Evolutionary conservation across 768 basidiomycete species (phyloP), one percentile per base, ranked within the genome.

Genomic region (Pleurotus giganteus): DNA sequence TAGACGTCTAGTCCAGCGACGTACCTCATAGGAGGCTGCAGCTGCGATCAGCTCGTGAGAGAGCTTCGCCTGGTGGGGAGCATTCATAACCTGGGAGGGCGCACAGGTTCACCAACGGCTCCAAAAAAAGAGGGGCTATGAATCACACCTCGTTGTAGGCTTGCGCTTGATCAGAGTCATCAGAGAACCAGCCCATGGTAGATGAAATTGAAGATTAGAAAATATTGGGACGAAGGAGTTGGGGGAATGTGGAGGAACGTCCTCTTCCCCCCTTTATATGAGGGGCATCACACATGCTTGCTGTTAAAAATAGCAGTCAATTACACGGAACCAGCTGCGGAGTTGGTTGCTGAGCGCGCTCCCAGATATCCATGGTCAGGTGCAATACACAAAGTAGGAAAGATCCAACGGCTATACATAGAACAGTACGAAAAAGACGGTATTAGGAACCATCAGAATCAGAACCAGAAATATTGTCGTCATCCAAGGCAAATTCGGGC

Each of bases 11-110:
- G 26, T 1, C 12, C n/a, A n/a, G n/a, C 31, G 15, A 46, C 68
- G 11, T 31, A 81, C 85, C 76, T 83, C 84, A 67, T 76, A 89
- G 26, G 83, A 68, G 4, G 86, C 86, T 42, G 88, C 88, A 37
- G 70, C 85, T 44, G 84, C 83, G 58, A 89, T 76, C 39, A 88
- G 65, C 69, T 89, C 82, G 65, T 89, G 87, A 7, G 83, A 80
- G 51, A 86, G 68, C 54, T 68, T 54, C 1, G 85, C 80, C 70
- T 85, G 70, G 73, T 86, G 85, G 8, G 74, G 76, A 12, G 74
- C 74, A 46, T 75, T 77, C 15, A 53, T 31, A 43, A 79, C 76
- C 83, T 85, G 37, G 42, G 7, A 77, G 19, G 66, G 71, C n/a
- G 65, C 65, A 51, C 69, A 70, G 21, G 47, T 21, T 17, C 26